Evolutionary conservation across 176 grass and related monocot species (phyloP), one percentile per base, ranked within the genome.

Genomic region (Triticum monococcum): DNA sequence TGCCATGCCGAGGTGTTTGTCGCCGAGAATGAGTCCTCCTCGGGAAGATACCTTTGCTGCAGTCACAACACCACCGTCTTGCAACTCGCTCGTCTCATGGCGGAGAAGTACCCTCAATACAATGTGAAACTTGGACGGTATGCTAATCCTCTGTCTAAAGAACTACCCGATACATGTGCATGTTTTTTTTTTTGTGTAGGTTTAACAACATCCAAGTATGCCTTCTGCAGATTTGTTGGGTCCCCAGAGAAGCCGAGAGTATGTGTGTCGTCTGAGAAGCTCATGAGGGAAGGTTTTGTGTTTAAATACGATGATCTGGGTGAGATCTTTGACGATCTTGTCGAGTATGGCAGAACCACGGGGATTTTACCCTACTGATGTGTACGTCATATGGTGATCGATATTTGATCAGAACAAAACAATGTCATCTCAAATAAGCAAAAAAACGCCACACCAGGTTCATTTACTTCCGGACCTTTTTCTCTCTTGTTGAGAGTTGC

Each of bases 41-140:
- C 81, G 4, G 85, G 89, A 25, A 86, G 89, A 78, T 91, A 91
- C 81, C 59, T 91, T 48, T 91, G 89, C 60, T 75, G 54, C 61
- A 65, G 73, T 69, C 30, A 71, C 71, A 36, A 80, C 63, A 72
- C 60, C 18, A 87, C 36, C n/a, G 2, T 91, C 37, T 3, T 41
- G 12, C n/a, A 80, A 12, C 65, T 87, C 0, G 80, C 85, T 3
- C 77, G 70, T 18, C 50, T 84, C 64, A 16, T 87, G 35, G 66
- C 40, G 1, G 26, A 72, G 2, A 81, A 43, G 25, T 87, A 84
- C 65, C 89, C 89, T 0, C 45, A 81, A n/a, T 87, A 83, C 36
- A 22, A 75, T 12, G 24, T 89, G 2, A 25, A 52, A 6, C 50
- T 35, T 0, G 37, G 25, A 35, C 77, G 78, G 78, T 80, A 75